Base-by-base conservation (phyloP, 495 filamentous ascomycete genomes). In the Xylaria scruposa region DNA sequence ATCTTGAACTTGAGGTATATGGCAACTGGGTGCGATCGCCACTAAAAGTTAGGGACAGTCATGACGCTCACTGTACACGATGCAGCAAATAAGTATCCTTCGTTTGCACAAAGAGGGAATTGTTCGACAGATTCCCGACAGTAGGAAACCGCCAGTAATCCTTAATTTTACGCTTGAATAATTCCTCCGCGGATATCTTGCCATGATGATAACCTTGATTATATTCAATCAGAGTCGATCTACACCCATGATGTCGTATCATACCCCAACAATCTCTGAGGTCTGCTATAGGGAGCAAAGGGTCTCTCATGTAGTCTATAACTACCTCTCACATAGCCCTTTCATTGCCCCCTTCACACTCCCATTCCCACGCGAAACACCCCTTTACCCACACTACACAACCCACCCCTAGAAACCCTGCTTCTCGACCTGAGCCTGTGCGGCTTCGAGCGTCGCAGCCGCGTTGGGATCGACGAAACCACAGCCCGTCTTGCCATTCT, bases 401-500 rank as follows among this genome's bases (percentile, higher is more conserved):
- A 21, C 33, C n/a, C 19, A 26, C 36, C 31, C 21, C 21, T 75
- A 81, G 68, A 85, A 84, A 6, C 81, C 82, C 75, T 85, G 83
- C 75, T 78, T 76, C 68, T 59, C 72, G 49, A 85, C 83, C 74
- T 85, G 82, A 10, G 79, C 80, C 77, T 84, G 47, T 8, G 83
- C 83, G 19, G 79, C 79, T 6, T 79, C 78, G 68, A 84, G 81
- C 9, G 81, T 83, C 19, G 78, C 78, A 15, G 64, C 76, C 13
- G 80, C 77, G 60, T 83, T 85, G 26, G 81, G 81, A 68, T 85
- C 83, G 58, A 79, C 79, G 70, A 85, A 83, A 63, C 72, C 71
- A 69, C 83, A 84, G 64, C 82, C 83, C n/a, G 74, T 72, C 80
- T 85, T 83, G 17, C 82, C 83, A 58, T 77, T 78, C 77, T 85